Percentiles rank a stretch among this genome's conserved stretches.
These are phyloP conservation scores for Croton setiger DNA, from an alignment of 441 rosid genomes.

Conservation along the genomic window DNA sequence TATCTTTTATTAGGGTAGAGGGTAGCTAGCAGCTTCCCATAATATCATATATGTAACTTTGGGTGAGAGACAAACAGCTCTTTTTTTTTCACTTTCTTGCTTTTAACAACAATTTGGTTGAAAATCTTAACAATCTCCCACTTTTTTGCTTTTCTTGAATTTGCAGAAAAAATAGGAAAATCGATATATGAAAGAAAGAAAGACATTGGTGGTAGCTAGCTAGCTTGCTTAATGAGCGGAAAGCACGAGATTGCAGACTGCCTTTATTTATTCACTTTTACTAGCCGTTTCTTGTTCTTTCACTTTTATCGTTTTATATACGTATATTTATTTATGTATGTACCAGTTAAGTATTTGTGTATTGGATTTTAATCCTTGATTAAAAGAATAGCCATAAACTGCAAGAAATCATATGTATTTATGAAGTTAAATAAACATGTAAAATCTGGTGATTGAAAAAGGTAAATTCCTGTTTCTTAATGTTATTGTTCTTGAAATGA, in stretches of 20 bases:
- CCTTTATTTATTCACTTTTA: conserved; percentile 27
- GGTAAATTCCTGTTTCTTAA: too few relatives aligned
- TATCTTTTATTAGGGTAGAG: conserved; percentile 21
- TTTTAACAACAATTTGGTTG: conserved; percentile 51
- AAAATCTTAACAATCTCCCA: conserved; percentile 45
- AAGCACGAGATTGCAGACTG: conserved; percentile 35
- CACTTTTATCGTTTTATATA: not conserved
- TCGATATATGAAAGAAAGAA: conserved; percentile 10
- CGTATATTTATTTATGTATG: too few relatives aligned
- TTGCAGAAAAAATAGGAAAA: conserved; percentile 24
- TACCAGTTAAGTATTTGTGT: too few relatives aligned
- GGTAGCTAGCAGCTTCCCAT: conserved; percentile 1
- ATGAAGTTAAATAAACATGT: too few relatives aligned
- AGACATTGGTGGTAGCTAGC: not conserved
- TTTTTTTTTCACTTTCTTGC: conserved; percentile 41
- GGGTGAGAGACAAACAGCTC: conserved; percentile 19
- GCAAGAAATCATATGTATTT: too few relatives aligned
- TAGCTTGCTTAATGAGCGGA: conserved; percentile 19
- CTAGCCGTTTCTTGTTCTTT: conserved; percentile 32
- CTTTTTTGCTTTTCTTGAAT: conserved; percentile 38
- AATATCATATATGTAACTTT: conserved; percentile 14
- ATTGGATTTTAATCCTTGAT: too few relatives aligned
- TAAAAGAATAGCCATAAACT: too few relatives aligned
- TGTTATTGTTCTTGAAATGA: too few relatives aligned
- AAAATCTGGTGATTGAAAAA: too few relatives aligned